phyloP scores from a whole-genome alignment of 73 alveolate species.

The Uronychia setigera region DNA sequence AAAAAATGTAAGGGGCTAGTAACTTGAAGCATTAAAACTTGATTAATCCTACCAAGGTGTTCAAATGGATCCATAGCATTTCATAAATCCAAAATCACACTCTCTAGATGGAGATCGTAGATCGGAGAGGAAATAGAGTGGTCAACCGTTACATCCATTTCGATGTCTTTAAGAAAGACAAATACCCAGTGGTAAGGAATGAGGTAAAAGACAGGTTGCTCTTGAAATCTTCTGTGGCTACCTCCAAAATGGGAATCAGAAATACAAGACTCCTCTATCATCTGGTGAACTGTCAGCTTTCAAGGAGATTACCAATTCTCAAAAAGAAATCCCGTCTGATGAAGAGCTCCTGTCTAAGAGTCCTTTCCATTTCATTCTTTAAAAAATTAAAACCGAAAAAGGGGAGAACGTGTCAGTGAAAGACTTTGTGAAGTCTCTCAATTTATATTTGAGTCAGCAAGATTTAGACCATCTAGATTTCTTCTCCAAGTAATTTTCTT shows the following conservation, averaged over 20 bases:
- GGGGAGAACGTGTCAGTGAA: background rate
- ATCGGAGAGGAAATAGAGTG: background rate
- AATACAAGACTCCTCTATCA: no score
- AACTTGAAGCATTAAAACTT: background rate
- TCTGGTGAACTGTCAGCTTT: no score
- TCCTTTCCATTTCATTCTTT: background rate
- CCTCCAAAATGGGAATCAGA: no score
- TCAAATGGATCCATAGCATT: background rate
- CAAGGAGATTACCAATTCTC: no score
- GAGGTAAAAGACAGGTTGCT: background rate
- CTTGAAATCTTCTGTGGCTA: background rate
- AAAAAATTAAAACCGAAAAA: background rate
- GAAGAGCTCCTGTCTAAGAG: background rate
- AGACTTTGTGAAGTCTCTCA: background rate
- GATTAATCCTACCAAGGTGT: background rate
- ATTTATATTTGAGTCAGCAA: background rate
- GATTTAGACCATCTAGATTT: background rate
- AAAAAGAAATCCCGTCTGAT: background rate
- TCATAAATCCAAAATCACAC: background rate
- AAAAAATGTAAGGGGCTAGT: background rate
- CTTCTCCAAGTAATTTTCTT: background rate
- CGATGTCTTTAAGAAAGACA: background rate
- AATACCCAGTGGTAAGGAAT: background rate
- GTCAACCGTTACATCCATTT: background rate
- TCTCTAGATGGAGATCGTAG: background rate